Evolutionary conservation across 441 rosid species (phyloP), one percentile per base, ranked within the genome.

Genomic region (Croton laevigatus): DNA sequence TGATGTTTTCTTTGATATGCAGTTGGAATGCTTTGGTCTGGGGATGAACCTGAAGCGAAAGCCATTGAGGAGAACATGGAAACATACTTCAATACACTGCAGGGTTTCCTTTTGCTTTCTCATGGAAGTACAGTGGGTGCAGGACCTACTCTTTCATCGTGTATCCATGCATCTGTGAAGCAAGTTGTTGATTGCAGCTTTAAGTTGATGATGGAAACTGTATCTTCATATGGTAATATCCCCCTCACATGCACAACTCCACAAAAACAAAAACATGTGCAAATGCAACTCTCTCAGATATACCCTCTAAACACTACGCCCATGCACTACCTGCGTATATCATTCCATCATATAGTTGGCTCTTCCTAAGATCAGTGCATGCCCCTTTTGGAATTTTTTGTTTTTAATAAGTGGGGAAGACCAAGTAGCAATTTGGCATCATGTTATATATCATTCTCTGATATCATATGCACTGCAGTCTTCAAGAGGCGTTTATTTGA

Each of bases 21-120:
- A 92, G 98, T 82, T 53, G 99, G 98, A 80, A 91, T 95, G 97
- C 81, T 95, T 71, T 92, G 97, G 99, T 83, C 78, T 61, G 98
- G 92, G 59, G 86, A 86, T 71, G 59, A 76, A 63, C 97, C 93
- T n/a, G 83, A 85, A 78, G 86, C 89, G 72, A 87, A 85, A 83
- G 82, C 79, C 64, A 63, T 92, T 46, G 88, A 86, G 73, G 97
- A 89, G 85, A 87, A 85, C 60, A 87, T 95, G 87, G 78, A 69
- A 58, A 67, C 89, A 1, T 92, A 82, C 83, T 87, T 89, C 76
- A 92, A 95, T 58, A 72, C 83, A 32, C 80, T 92, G 69, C 98
- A 92, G 80, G 99, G 98, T 68, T 85, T 95, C 72, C 82, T 92
- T 69, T 79, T 95, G 77, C 80, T 85, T 72, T 88, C 91, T 69